Base-by-base conservation (phyloP, 176 grass and related monocot genomes). In the Bothriochloa decipiens region DNA sequence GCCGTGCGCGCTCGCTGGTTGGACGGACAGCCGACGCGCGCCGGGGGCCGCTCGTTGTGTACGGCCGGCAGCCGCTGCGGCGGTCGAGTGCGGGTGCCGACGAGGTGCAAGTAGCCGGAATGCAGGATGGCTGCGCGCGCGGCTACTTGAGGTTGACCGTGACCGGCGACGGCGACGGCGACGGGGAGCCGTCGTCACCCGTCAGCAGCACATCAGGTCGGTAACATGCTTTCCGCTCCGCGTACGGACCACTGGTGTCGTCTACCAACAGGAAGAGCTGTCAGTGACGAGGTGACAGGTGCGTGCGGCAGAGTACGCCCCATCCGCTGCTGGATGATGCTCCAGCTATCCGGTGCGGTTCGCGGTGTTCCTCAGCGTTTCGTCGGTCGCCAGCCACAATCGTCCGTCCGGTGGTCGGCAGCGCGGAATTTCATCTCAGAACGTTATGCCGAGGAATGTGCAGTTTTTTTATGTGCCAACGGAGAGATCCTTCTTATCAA, bases 401-500 rank as follows among this genome's bases (percentile, higher is more conserved):
- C 62, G 25, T 47, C 62, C 14, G 49, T 18, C 46, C 83, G 15
- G 64, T 70, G 15, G 74, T 85, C 75, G 75, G 65, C 83, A 45
- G 83, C 17, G 4, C 29, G 1, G 81, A 37, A 36, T 75, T 35
- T 45, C 64, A 16, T 74, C 20, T 18, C 15, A 4, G 7, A 6
- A 42, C 5, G 39, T 40, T 37, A 32, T 6, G 35, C 25, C 16
- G 27, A 37, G 17, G 75, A 18, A 27, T 26, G 28, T 55, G 43
- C 22, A 18, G 0, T 4, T 35, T 76, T 76, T 76, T 11, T 76
- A 0, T 36, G 74, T 39, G 74, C 74, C 32, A 9, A 35, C 11
- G 12, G 7, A 18, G 32, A 70, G 25, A 27, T 70, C 39, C 35
- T n/a, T n/a, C n/a, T n/a, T n/a, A n/a, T n/a, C n/a, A n/a, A n/a